Percentiles rank a stretch among this genome's conserved stretches.
phyloP scores from a whole-genome alignment of 371 early-diverging fungal genomes.

The Basidiobolus meristosporus region DNA sequence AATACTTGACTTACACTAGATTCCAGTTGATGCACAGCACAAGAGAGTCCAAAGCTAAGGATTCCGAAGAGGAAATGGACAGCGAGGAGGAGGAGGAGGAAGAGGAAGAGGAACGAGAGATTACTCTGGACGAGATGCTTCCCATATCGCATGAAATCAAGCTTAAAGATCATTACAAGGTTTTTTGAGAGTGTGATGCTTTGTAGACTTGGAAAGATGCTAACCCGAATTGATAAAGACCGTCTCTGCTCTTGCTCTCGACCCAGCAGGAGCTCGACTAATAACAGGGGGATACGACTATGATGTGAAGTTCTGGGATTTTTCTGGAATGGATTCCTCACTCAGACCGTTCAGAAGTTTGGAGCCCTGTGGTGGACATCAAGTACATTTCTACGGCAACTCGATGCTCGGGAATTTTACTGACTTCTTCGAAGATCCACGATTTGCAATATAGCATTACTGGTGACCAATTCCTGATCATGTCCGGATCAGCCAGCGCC shows the following conservation, averaged over 20 bases:
- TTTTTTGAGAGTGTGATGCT: slow-evolving; percentile 2
- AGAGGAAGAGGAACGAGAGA: slow-evolving; percentile 7
- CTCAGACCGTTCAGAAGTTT: slow-evolving; percentile 61
- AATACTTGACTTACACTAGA: too few relatives aligned
- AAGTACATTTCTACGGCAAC: slow-evolving; percentile 12
- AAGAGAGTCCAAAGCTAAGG: neutral
- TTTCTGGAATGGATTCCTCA: slow-evolving; percentile 66
- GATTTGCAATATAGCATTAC: slow-evolving; percentile 57
- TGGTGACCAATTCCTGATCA: slow-evolving; percentile 64
- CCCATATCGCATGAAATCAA: slow-evolving; percentile 48
- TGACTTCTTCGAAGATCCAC: slow-evolving; percentile 23
- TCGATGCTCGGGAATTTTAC: slow-evolving; percentile 1
- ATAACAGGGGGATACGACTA: slow-evolving; percentile 70
- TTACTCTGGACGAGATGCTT: slow-evolving; percentile 12
- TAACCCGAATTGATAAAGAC: slow-evolving; percentile 13
- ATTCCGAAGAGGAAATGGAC: slow-evolving; percentile 13
- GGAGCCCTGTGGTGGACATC: slow-evolving; percentile 65
- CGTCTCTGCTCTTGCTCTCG: slow-evolving; percentile 62
- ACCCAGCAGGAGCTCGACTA: slow-evolving; percentile 65
- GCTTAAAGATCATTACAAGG: slow-evolving; percentile 42
- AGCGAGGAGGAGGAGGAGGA: slow-evolving; percentile 9
- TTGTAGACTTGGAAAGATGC: neutral
- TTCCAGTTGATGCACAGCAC: neutral
- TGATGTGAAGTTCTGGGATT: slow-evolving; percentile 77
- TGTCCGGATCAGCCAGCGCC: slow-evolving; percentile 49